A percentile compares a stretch with the other conserved stretches of the same genome.
Evolutionary conservation across 2,329 filamentous ascomycete species (phyloP).

Genomic region (Leptographium flavum): DNA sequence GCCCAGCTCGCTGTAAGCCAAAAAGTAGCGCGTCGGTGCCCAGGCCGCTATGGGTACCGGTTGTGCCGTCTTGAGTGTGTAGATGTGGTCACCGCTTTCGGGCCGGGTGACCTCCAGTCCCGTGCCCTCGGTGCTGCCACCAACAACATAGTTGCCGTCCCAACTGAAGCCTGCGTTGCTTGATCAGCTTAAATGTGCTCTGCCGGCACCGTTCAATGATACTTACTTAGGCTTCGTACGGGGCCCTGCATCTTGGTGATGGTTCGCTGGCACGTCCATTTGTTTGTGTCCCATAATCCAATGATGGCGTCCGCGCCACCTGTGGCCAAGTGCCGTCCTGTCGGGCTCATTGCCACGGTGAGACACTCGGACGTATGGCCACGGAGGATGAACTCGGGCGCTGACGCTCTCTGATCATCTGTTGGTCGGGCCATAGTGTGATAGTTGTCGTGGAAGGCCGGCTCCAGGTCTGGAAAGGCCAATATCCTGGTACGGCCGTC

Average conservation of each 20-base stretch:
- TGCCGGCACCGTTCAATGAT: neutral
- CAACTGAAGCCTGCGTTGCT: constrained; percentile 63
- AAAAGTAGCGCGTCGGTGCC: constrained; percentile 60
- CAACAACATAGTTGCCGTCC: constrained; percentile 61
- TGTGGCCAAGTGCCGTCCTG: constrained; percentile 56
- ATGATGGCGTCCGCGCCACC: constrained; percentile 65
- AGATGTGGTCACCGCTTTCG: constrained; percentile 59
- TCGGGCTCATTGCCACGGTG: constrained; percentile 54
- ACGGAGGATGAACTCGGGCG: constrained; percentile 45
- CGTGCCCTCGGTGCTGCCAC: constrained; percentile 57
- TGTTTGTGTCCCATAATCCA: constrained; percentile 61
- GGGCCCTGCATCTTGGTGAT: constrained; percentile 55
- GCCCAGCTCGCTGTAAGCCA: constrained; percentile 60
- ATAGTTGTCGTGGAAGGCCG: constrained; percentile 34
- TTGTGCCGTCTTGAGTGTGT: constrained; percentile 54
- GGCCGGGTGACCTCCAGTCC: constrained; percentile 57
- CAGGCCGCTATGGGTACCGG: constrained; percentile 56
- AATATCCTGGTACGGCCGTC: constrained; percentile 60
- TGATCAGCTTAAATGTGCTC: too few relatives aligned
- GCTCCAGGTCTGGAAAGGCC: constrained; percentile 49
- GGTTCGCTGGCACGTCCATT: constrained; percentile 63
- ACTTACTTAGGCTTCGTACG: constrained; percentile 51
- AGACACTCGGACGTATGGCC: constrained; percentile 64
- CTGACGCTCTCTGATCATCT: neutral
- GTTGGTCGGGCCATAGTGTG: constrained; percentile 25